Conservation (phyloP, 768 basidiomycete species). For the Cubamyces lactineus region DNA sequence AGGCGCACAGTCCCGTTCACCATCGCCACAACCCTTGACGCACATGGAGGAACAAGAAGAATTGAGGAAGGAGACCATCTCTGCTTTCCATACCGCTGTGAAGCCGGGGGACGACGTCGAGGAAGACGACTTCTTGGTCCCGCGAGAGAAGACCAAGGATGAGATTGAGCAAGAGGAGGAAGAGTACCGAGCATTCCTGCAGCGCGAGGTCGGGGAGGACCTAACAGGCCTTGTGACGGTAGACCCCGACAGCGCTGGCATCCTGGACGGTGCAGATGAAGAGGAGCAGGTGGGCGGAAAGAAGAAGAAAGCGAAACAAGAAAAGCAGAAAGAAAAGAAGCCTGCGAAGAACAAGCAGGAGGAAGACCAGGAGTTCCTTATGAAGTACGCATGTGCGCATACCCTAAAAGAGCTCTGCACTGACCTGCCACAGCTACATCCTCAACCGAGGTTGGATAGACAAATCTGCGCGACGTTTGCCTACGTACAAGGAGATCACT, state of each 20-base stretch:
- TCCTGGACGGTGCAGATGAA: slow-evolving; percentile 32
- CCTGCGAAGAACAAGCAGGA: slow-evolving; percentile 51
- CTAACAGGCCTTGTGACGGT: slow-evolving; percentile 68
- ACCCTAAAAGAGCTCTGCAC: background rate
- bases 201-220: slow-evolving; percentile 81
- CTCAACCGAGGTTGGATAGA: slow-evolving; percentile 98
- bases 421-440: slow-evolving; percentile 69
- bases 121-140: slow-evolving; percentile 68
- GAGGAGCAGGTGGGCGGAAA: slow-evolving; percentile 31
- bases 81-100: slow-evolving; percentile 69
- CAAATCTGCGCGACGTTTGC: slow-evolving; percentile 67
- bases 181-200: slow-evolving; percentile 81
- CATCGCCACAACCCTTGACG: slow-evolving; percentile 55
- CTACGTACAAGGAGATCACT: slow-evolving; percentile 85
- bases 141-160: slow-evolving; percentile 76
- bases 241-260: slow-evolving; percentile 36
- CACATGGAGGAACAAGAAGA: slow-evolving; percentile 77
- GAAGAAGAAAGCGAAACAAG: slow-evolving; percentile 37
- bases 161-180: slow-evolving; percentile 80
- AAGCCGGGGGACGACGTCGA: slow-evolving; percentile 41
- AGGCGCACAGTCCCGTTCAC: slow-evolving; percentile 55
- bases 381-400: slow-evolving; percentile 63
- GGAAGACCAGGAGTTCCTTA: slow-evolving; percentile 83
- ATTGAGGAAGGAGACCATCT: slow-evolving; percentile 80
- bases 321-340: slow-evolving; percentile 31